Evolutionary conservation across 2,329 filamentous ascomycete genomes (phyloP).

Genomic region (Cladosporium sp.): DNA sequence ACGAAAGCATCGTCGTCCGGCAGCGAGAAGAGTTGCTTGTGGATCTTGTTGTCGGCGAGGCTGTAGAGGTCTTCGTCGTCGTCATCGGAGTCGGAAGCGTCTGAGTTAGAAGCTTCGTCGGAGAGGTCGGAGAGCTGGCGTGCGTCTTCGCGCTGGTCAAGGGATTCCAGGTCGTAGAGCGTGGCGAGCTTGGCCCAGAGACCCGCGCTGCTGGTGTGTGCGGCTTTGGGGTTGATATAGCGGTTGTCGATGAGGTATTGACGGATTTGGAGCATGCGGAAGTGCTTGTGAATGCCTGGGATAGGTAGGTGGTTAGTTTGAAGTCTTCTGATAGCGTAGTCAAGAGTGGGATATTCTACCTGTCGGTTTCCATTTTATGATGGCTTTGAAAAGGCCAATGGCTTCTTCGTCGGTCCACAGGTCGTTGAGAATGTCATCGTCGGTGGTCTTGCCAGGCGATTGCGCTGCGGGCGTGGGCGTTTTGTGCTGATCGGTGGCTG

Average conservation of each 20-base stretch:
- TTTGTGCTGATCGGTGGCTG: slow-evolving; percentile 47
- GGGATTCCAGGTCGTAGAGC: slow-evolving; percentile 80
- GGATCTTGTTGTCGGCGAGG: slow-evolving; percentile 38
- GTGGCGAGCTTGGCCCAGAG: slow-evolving; percentile 87
- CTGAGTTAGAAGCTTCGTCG: neutral
- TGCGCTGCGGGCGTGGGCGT: slow-evolving; percentile 37
- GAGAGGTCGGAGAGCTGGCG: slow-evolving; percentile 49
- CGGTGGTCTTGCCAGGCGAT: slow-evolving; percentile 43
- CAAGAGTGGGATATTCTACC: slow-evolving; percentile 38
- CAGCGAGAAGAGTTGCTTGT: slow-evolving; percentile 44
- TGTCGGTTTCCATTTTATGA: slow-evolving; percentile 95
- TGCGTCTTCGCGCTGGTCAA: slow-evolving; percentile 78
- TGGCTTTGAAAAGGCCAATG: slow-evolving; percentile 85
- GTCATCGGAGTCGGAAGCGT: slow-evolving; percentile 36
- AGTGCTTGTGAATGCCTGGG: slow-evolving; percentile 83
- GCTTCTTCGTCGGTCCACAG: slow-evolving; percentile 96
- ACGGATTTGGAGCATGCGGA: slow-evolving; percentile 79
- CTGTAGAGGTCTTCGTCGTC: slow-evolving; percentile 41
- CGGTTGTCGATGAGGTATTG: slow-evolving; percentile 35
- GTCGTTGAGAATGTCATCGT: slow-evolving; percentile 58
- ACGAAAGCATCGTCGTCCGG: slow-evolving; percentile 38
- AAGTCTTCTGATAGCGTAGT: neutral
- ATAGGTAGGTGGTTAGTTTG: neutral
- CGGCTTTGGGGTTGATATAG: slow-evolving; percentile 36
- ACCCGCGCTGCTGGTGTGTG: slow-evolving; percentile 81